These are phyloP conservation scores for Helianthus annuus DNA, from an alignment of 129 eudicot species.

Conservation along the genomic window DNA sequence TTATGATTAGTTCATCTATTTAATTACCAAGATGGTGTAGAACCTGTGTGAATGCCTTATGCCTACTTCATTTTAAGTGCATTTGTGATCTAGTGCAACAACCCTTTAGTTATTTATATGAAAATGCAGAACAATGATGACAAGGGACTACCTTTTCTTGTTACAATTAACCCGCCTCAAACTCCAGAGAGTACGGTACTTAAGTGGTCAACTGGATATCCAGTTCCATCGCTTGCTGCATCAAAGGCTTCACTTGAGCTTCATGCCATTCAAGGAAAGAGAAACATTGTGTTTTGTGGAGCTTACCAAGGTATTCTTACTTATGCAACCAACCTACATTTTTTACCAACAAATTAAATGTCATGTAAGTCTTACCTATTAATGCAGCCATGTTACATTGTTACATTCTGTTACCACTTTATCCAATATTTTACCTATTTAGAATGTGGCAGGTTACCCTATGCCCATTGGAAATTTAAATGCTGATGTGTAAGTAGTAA, in stretches of 20 bases:
- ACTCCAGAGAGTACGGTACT: conserved; percentile 52
- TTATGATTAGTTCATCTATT: neutral
- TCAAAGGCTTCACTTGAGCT: conserved; percentile 72
- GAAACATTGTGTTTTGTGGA: conserved; percentile 88
- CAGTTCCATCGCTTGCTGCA: conserved; percentile 80
- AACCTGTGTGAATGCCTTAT: neutral
- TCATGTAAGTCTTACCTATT: no score
- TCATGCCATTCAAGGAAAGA: conserved; percentile 73
- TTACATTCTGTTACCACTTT: no score
- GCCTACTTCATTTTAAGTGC: neutral
- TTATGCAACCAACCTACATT: neutral
- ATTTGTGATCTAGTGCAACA: neutral
- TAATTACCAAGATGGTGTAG: neutral
- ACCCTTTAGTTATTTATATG: neutral
- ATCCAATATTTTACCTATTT: no score
- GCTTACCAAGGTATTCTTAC: conserved; percentile 64
- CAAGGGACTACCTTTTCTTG: conserved; percentile 52
- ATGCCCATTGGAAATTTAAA: no score
- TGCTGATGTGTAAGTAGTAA: no score
- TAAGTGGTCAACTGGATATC: conserved; percentile 74
- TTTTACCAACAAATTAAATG: no score
- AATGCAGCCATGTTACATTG: no score
- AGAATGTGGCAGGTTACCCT: no score
- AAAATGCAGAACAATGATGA: conserved; percentile 56
- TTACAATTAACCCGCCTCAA: conserved; percentile 69